Evolutionary conservation across 495 filamentous ascomycete species (phyloP).

Genomic region (Penicillium herquei): DNA sequence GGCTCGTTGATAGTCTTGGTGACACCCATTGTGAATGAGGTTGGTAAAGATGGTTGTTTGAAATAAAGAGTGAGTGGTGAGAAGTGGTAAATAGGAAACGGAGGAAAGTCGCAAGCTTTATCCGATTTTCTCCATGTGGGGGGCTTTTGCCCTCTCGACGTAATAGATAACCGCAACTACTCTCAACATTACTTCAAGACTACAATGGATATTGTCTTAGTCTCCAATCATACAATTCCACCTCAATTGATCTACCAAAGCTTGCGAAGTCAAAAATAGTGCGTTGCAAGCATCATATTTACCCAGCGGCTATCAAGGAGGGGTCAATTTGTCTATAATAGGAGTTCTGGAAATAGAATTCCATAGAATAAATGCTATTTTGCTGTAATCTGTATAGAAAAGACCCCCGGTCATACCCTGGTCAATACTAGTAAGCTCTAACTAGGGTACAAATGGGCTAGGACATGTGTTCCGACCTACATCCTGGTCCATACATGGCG

Average conservation of each 20-base stretch:
- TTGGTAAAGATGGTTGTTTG: neutral
- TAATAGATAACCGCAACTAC: slow-evolving; percentile 8
- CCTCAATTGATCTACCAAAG: neutral
- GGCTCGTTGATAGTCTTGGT: slow-evolving; percentile 36
- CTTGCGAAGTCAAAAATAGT: too few relatives aligned
- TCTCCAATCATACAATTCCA: neutral
- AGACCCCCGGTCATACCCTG: neutral
- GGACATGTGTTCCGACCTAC: neutral
- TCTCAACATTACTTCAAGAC: neutral
- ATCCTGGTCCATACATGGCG: neutral
- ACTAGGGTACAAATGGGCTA: neutral
- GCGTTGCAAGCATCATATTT: neutral
- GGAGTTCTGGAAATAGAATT: neutral
- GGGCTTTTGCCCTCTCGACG: slow-evolving; percentile 12
- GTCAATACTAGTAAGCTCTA: neutral
- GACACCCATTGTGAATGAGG: slow-evolving; percentile 54
- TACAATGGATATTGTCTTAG: neutral
- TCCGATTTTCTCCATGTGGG: slow-evolving; percentile 17
- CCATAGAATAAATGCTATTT: neutral
- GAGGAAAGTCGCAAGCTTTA: slow-evolving; percentile 10
- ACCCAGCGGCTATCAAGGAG: neutral
- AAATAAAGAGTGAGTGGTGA: slow-evolving; percentile 1
- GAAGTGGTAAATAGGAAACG: slow-evolving; percentile 6
- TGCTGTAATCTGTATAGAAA: neutral
- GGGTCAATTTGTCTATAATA: neutral